Evolutionary conservation across 169 alveolate genomes (phyloP).

Genomic region (Plasmodium billcollinsi): DNA sequence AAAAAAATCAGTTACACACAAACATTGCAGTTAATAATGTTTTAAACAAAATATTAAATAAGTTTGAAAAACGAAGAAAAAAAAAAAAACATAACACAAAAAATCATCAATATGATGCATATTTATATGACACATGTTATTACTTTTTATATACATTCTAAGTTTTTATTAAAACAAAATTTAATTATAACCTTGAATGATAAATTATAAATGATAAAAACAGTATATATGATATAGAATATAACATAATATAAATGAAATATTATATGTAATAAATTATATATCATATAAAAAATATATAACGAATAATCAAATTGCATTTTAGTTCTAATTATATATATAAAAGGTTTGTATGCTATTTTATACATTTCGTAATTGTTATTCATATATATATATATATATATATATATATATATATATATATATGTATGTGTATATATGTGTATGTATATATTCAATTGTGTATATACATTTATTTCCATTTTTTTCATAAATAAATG

Average conservation of each 20-base stretch:
- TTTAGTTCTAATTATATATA: too few species aligned
- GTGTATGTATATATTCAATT: too few species aligned
- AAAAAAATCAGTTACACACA: constrained; percentile 36
- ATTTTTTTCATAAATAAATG: too few species aligned
- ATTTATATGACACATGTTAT: constrained; percentile 54
- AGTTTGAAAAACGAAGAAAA: constrained; percentile 11
- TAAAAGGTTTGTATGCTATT: too few species aligned
- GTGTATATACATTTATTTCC: too few species aligned
- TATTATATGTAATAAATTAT: too few species aligned
- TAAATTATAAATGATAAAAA: neutral
- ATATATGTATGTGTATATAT: too few species aligned
- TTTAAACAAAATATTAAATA: constrained; percentile 39
- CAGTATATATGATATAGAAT: too few species aligned
- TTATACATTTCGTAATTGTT: too few species aligned
- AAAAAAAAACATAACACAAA: neutral
- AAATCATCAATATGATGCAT: neutral
- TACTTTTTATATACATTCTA: constrained; percentile 42
- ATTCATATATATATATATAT: too few species aligned
- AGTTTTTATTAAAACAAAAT: neutral
- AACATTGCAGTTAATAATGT: constrained; percentile 53
- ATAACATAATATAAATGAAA: neutral
- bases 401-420: too few species aligned
- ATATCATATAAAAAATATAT: too few species aligned
- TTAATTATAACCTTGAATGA: neutral
- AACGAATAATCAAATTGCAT: neutral